Percentiles rank a stretch among this genome's conserved stretches.
Evolutionary conservation across 441 rosid genomes (phyloP).

Genomic region (Daphne laureola): DNA sequence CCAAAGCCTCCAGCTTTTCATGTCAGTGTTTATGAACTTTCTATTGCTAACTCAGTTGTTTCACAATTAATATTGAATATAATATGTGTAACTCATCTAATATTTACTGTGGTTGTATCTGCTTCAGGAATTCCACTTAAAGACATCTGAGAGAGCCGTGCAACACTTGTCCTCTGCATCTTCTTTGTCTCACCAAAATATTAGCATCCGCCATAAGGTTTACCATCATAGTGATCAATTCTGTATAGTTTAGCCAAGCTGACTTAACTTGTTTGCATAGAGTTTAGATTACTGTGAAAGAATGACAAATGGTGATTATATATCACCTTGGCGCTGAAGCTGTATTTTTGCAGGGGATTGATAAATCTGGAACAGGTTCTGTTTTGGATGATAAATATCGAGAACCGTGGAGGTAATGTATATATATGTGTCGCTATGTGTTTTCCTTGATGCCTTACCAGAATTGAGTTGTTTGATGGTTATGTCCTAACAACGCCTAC

Average conservation of each 20-base stretch:
- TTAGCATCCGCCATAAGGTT: conserved; percentile 45
- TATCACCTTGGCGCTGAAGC: not conserved
- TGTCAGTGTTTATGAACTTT: conserved; percentile 28
- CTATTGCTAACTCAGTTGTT: not conserved
- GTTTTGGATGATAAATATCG: conserved; percentile 30
- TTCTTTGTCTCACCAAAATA: conserved; percentile 31
- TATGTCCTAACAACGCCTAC: too few species aligned
- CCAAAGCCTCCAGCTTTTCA: conserved; percentile 77
- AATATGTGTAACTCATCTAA: too few species aligned
- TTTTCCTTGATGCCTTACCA: not conserved
- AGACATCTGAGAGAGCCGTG: conserved; percentile 81
- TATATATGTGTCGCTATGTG: not conserved
- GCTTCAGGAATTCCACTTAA: conserved; percentile 72
- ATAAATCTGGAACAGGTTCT: conserved; percentile 25
- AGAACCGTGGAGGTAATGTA: conserved; percentile 44
- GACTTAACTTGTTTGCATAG: too few species aligned
- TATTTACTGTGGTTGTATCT: conserved; percentile 1
- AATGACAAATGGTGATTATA: too few species aligned
- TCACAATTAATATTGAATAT: too few species aligned
- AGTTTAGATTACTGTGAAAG: too few species aligned
- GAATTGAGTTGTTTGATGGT: conserved; percentile 3
- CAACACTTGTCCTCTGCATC: conserved; percentile 50
- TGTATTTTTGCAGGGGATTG: conserved; percentile 32
- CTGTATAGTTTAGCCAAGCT: too few species aligned
- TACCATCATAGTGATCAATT: not conserved